Evolutionary conservation across 1,139 yeast species (phyloP).

Genomic region (Candida sanyaensis): DNA sequence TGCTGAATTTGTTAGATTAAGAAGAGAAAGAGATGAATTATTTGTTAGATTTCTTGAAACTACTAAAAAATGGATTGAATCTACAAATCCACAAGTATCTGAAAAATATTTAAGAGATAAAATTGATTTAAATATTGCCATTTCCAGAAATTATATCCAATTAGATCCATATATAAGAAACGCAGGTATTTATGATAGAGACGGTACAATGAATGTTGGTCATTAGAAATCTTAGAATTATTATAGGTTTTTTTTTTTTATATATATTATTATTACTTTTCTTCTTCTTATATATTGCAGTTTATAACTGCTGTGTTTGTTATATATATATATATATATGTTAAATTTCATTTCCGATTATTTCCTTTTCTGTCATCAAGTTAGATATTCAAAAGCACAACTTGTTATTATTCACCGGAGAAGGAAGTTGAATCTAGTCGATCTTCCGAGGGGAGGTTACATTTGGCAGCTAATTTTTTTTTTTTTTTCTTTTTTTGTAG

Average conservation of each 20-base stretch:
- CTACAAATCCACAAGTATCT: conserved; percentile 42
- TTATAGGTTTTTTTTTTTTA: background rate
- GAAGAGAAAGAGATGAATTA: conserved; percentile 35
- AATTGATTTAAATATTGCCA: conserved; percentile 27
- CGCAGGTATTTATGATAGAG: conserved; percentile 44
- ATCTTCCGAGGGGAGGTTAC: no score
- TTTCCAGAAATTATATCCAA: conserved; percentile 35
- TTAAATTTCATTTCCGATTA: no score
- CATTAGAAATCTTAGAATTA: conserved; percentile 8
- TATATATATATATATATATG: no score
- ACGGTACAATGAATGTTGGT: conserved; percentile 19
- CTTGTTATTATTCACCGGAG: no score
- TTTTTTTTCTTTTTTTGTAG: no score
- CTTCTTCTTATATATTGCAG: background rate
- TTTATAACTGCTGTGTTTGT: no score
- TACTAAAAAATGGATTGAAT: conserved; percentile 43
- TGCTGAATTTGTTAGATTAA: conserved; percentile 27
- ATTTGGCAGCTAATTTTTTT: no score
- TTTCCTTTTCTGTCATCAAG: no score
- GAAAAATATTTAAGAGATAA: conserved; percentile 42
- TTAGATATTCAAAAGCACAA: no score
- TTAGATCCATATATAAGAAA: conserved; percentile 44
- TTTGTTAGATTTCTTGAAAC: conserved; percentile 32
- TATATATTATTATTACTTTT: background rate
- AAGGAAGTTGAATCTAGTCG: no score